These are phyloP conservation scores for Oryza glumipatula DNA, from an alignment of 176 grass and related monocot genomes.

Conservation along the genomic window DNA sequence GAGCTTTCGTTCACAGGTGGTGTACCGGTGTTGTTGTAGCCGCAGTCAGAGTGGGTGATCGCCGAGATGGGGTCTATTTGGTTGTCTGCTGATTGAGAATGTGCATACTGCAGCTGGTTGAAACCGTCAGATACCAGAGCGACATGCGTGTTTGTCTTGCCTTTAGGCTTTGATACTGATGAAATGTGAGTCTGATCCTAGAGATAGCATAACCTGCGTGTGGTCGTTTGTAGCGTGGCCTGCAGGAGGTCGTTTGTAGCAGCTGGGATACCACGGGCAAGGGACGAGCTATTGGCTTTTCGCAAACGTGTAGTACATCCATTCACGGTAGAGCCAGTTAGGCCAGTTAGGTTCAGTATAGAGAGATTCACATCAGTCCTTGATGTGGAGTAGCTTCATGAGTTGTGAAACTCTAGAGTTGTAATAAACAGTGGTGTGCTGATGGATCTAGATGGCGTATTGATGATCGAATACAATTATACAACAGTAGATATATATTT, in stretches of 20 bases:
- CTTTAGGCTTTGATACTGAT: neutral
- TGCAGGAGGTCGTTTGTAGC: neutral
- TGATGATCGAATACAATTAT: neutral
- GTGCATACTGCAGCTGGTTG: neutral
- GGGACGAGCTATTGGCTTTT: neutral
- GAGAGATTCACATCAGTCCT: neutral
- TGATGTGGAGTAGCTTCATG: neutral
- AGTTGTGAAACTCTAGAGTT: neutral
- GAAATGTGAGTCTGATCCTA: neutral
- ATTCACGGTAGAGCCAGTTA: neutral
- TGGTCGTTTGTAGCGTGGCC: too few species aligned
- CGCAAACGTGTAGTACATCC: neutral
- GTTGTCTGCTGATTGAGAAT: too few species aligned
- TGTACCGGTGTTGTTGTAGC: neutral
- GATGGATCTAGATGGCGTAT: neutral
- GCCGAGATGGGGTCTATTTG: neutral
- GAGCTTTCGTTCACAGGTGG: neutral
- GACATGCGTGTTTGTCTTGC: neutral
- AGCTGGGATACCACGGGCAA: neutral
- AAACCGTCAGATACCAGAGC: neutral
- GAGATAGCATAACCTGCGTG: neutral
- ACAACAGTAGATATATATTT: neutral
- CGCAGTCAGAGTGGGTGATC: neutral
- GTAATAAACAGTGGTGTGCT: neutral
- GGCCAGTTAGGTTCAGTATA: neutral